Conservation (phyloP, 805 yeast species). For the Yamadazyma insecticola region DNA sequence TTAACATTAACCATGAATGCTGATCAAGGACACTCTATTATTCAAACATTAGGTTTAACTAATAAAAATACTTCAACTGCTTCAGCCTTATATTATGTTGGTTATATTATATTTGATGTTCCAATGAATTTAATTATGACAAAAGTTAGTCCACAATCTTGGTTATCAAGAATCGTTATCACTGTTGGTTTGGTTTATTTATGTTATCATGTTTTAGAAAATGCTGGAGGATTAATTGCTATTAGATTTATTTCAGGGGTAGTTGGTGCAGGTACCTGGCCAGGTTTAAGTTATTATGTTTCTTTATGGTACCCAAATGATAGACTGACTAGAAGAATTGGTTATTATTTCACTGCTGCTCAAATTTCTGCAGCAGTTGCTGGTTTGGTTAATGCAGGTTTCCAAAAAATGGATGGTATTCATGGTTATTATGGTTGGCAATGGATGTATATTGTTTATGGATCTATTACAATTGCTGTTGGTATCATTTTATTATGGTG, state of each 20-base stretch:
- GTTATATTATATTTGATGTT: conserved; percentile 76
- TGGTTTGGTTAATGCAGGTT: conserved; percentile 83
- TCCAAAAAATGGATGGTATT: conserved; percentile 73
- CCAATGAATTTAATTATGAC: conserved; percentile 89
- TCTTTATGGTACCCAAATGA: conserved; percentile 83
- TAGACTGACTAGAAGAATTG: conserved; percentile 72
- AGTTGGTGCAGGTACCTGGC: conserved; percentile 88
- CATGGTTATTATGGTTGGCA: conserved; percentile 78
- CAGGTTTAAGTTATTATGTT: conserved; percentile 80
- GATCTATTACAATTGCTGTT: conserved; percentile 57
- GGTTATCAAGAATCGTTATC: conserved; percentile 76
- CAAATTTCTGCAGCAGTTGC: conserved; percentile 89
- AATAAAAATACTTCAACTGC: conserved; percentile 65
- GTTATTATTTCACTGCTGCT: conserved; percentile 88
- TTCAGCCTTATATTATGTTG: conserved; percentile 77
- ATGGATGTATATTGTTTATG: conserved; percentile 80
- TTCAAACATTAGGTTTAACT: conserved; percentile 45
- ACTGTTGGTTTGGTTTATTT: conserved; percentile 74
- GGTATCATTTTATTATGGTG: conserved; percentile 72
- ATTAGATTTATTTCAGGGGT: conserved; percentile 68
- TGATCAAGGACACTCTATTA: conserved; percentile 56
- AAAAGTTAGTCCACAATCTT: conserved; percentile 74
- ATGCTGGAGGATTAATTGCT: conserved; percentile 61
- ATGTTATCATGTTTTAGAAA: conserved; percentile 62
- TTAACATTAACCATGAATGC: conserved; percentile 75